Conservation (phyloP, 352 stramenopile genomes). For the Phytophthora sojae region DNA sequence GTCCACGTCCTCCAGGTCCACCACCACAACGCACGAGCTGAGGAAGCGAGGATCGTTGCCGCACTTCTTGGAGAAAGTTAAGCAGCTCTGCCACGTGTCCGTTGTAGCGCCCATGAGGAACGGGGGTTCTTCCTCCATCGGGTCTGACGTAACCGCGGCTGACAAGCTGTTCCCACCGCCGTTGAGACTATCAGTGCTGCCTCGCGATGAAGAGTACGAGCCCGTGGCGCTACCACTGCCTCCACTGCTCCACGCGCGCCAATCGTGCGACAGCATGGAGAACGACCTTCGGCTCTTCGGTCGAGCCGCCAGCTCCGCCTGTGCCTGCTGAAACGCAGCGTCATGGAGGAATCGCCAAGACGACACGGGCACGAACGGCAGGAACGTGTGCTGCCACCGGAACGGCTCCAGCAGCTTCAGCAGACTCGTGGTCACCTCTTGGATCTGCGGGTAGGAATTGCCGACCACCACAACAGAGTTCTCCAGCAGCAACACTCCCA, state of each 20-base stretch:
- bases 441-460: constrained; percentile 75
- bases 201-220: constrained; percentile 35
- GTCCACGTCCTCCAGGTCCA: constrained; percentile 70
- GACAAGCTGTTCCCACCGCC: constrained; percentile 18
- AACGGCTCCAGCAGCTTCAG: constrained; percentile 84
- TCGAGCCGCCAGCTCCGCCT: constrained; percentile 57
- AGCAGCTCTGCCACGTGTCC: constrained; percentile 76
- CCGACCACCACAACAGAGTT: constrained; percentile 79
- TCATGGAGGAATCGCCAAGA: constrained; percentile 82
- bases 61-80: constrained; percentile 53
- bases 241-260: constrained; percentile 62
- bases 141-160: constrained; percentile 7
- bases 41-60: constrained; percentile 64
- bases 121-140: constrained; percentile 54
- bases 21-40: constrained; percentile 65
- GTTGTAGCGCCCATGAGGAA: constrained; percentile 73
- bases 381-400: constrained; percentile 79
- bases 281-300: constrained; percentile 69
- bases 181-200: constrained; percentile 36
- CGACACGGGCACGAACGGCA: constrained; percentile 77
- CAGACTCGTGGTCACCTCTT: constrained; percentile 77
- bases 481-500: constrained; percentile 77
- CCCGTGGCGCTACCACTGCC: constrained; percentile 29
- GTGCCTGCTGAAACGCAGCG: constrained; percentile 59
- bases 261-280: constrained; percentile 64